Conservation (phyloP, 2,329 filamentous ascomycete species). For the Bertia moriformis region DNA sequence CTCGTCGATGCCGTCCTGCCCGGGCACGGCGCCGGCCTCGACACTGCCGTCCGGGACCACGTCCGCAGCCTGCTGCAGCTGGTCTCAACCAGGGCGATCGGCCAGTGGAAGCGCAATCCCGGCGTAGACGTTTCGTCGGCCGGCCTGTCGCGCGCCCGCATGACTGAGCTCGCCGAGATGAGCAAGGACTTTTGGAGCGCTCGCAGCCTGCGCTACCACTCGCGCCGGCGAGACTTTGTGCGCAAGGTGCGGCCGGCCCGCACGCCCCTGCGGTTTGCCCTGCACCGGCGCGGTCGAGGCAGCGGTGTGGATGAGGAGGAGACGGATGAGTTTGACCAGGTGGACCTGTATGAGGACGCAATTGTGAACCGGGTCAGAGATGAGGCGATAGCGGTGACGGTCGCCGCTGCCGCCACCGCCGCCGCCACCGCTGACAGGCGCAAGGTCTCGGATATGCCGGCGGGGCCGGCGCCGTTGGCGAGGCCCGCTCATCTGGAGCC, state of each 20-base stretch:
- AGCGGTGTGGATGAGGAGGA: conserved; percentile 18
- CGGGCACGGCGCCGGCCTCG: conserved; percentile 13
- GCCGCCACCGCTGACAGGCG: no score
- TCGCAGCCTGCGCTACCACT: conserved; percentile 19
- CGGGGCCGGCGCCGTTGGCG: no score
- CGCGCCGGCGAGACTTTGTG: conserved; percentile 21
- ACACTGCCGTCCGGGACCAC: conserved; percentile 17
- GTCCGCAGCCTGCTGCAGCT: conserved; percentile 16
- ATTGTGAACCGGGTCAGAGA: no score
- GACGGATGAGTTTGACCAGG: conserved; percentile 17
- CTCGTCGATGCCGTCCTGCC: conserved; percentile 22
- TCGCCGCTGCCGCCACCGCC: no score
- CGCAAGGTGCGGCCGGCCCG: conserved; percentile 18
- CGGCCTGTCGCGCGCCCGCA: conserved; percentile 16
- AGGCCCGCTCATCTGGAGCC: no score
- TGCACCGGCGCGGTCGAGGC: conserved; percentile 13
- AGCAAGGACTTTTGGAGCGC: conserved; percentile 24
- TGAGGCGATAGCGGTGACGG: no score
- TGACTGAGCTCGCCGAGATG: conserved; percentile 22
- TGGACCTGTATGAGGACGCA: conserved; percentile 8
- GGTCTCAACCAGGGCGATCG: conserved; percentile 5
- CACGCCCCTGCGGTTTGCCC: conserved; percentile 23
- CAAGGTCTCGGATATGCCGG: no score
- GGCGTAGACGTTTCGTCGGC: conserved; percentile 15
- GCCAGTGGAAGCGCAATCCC: conserved; percentile 15